These are phyloP conservation scores for Exophiala mesophila DNA, from an alignment of 2,329 filamentous ascomycete species.

Conservation along the genomic window DNA sequence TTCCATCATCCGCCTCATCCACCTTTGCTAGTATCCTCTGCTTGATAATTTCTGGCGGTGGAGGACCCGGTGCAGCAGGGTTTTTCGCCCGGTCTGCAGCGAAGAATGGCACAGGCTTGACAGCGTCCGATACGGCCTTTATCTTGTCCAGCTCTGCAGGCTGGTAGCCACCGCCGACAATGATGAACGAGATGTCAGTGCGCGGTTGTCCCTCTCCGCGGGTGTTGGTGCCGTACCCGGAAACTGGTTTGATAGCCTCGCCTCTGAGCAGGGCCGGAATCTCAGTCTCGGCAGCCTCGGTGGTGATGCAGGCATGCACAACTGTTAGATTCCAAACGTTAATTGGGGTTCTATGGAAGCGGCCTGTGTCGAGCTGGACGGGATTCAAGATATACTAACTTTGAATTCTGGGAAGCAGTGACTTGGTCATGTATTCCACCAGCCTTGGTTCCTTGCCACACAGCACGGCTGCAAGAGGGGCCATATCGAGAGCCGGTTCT, in stretches of 20 bases:
- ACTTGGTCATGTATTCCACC: constrained; percentile 13
- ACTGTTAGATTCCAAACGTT: constrained; percentile 15
- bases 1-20: constrained; percentile 10
- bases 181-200: constrained; percentile 14
- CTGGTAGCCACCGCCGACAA: constrained; percentile 16
- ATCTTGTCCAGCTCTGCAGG: constrained; percentile 15
- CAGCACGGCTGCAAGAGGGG: constrained; percentile 13
- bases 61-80: constrained; percentile 13
- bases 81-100: constrained; percentile 16
- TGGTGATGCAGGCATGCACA: constrained; percentile 14
- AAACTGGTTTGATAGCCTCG: constrained; percentile 5
- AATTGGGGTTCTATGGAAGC: background rate
- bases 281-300: constrained; percentile 13
- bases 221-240: constrained; percentile 14
- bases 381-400: constrained; percentile 7
- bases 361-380: background rate
- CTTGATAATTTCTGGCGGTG: constrained; percentile 16
- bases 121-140: constrained; percentile 9
- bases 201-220: background rate
- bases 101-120: constrained; percentile 15
- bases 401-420: constrained; percentile 17
- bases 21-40: constrained; percentile 16
- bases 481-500: constrained; percentile 10
- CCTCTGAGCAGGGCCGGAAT: constrained; percentile 21
- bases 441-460: constrained; percentile 14